phyloP scores from a whole-genome alignment of 305 asterid genomes.

The Fraxinus xanthoxyloides region DNA sequence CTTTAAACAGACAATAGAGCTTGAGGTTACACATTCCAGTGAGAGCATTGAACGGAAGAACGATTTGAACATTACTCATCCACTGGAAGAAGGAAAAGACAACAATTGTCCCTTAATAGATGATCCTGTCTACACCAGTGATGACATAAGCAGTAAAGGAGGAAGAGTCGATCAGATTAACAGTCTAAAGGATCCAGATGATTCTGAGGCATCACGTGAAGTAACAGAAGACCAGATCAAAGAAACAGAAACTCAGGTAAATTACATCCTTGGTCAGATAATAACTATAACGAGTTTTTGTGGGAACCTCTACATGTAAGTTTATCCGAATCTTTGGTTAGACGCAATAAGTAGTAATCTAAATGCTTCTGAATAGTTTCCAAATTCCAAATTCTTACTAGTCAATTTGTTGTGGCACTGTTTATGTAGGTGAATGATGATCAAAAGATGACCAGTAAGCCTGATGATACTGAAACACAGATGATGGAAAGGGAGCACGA shows the following conservation, averaged over 20 bases:
- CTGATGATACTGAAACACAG: conserved; percentile 18
- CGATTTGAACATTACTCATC: background rate
- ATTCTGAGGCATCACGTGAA: conserved; percentile 16
- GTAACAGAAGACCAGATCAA: conserved; percentile 16
- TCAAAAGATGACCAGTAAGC: conserved; percentile 7
- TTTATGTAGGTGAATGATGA: conserved; percentile 16
- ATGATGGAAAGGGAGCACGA: conserved; percentile 13
- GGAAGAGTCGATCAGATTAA: background rate
- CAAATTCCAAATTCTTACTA: background rate
- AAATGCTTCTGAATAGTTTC: background rate
- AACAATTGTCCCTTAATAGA: conserved; percentile 12
- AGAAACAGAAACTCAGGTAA: conserved; percentile 23
- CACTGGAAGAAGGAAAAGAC: conserved; percentile 7
- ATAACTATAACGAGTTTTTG: background rate
- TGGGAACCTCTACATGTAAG: background rate
- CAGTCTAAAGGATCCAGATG: conserved; percentile 8
- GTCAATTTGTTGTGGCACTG: background rate
- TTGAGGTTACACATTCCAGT: background rate
- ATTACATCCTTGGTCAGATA: conserved; percentile 9
- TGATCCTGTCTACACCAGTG: conserved; percentile 9
- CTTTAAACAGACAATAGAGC: conserved; percentile 22
- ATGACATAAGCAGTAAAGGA: background rate
- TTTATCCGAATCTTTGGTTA: background rate
- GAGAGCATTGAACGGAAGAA: background rate
- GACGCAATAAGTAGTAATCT: background rate